Base-by-base conservation (phyloP, 2,329 filamentous ascomycete species). In the Daldinia sp. region DNA sequence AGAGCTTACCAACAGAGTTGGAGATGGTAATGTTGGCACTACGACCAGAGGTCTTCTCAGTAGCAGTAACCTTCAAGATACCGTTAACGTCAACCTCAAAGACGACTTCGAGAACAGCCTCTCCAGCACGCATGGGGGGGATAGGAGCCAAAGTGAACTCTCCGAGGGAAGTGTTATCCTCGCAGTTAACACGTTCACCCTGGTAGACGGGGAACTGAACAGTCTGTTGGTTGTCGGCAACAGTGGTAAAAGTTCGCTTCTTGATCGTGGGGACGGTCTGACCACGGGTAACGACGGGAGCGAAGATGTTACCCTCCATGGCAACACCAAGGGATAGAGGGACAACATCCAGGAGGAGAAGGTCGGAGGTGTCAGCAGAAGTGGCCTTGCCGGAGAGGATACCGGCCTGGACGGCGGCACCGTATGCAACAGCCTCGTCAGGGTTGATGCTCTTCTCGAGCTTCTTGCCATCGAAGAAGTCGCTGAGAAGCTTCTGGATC, bases 401-500 rank as follows among this genome's bases (percentile, higher is more conserved):
- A 90, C 94, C 96, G 75, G 96, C 96, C 87, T 99, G 96, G 71
- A 99, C 95, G 77, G 96, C 96, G 74, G 96, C 96, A 90, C 96
- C 96, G 85, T 98, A 98, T 78, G 96, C 96, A 79, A 99, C 96
- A 77, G 96, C 96, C 89, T 99, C 96, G 81, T 99, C 96, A 78
- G 96, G 96, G 90, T 99, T 99, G 88, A 98, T 98, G 88, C 93
- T 96, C 89, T 98, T 98, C 90, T 98, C 95, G 75, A 98, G 93
- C 92, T 99, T 98, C 93, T 99, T 99, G 85, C 94, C 94, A 82
- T 97, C 93, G 87, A 99, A 99, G 90, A 94, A 98, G 85, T 99
- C 96, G 86, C 91, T 94, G 75, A 99, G 91, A 75, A 99, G 92
- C 90, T 98, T 98, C 91, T 99, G 96, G 83, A 99, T 97, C 82